phyloP scores from a whole-genome alignment of 805 yeast species.

The Wickerhamiella dianesei region DNA sequence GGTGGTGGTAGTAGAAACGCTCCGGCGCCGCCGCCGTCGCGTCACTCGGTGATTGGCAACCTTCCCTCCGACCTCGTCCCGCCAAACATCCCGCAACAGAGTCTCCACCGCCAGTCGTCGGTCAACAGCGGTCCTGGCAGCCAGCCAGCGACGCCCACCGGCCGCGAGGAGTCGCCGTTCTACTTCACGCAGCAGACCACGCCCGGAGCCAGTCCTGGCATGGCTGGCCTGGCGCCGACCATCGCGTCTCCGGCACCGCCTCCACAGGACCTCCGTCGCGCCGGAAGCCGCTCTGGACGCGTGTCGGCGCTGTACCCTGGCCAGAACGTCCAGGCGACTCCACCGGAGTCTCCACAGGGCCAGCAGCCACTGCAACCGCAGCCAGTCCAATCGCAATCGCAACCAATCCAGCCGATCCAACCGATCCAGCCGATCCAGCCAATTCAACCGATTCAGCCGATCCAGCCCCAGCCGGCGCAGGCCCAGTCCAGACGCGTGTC shows the following conservation, averaged over 20 bases:
- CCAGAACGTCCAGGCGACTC: not conserved
- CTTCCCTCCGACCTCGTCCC: not conserved
- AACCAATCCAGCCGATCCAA: too few relatives aligned
- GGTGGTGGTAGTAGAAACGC: not conserved
- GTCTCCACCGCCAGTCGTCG: constrained; percentile 7
- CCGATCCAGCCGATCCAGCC: too few relatives aligned
- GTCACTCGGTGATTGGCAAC: not conserved
- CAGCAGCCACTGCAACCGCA: not conserved
- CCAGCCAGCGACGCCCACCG: not conserved
- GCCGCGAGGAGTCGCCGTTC: not conserved
- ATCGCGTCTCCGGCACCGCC: not conserved
- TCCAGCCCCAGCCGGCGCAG: too few relatives aligned
- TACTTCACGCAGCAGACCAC: not conserved
- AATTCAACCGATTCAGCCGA: too few relatives aligned
- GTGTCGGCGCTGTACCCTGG: not conserved
- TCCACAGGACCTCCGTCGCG: not conserved
- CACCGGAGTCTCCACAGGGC: not conserved
- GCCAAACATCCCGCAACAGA: not conserved
- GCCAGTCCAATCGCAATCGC: not conserved
- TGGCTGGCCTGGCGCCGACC: not conserved
- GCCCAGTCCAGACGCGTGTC: not conserved
- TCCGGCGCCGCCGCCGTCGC: constrained; percentile 1
- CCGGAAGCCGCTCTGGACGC: not conserved
- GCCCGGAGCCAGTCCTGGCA: not conserved
- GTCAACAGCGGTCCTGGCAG: not conserved